These are phyloP conservation scores for Flaveria linearis DNA, from an alignment of 129 eudicot genomes.

Conservation along the genomic window DNA sequence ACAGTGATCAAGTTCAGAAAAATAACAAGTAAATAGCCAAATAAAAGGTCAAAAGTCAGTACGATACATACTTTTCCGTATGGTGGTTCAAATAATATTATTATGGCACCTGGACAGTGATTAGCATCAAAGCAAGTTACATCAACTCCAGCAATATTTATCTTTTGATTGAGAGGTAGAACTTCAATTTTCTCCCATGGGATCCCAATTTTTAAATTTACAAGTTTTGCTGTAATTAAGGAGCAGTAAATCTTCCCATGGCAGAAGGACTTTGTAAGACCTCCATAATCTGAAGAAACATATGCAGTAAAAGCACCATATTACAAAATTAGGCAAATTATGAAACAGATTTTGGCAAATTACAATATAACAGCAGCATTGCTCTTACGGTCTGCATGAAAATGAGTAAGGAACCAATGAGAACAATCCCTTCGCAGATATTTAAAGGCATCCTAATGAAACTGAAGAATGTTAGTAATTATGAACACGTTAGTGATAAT, in stretches of 20 bases:
- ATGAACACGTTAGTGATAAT: neutral
- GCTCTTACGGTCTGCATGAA: conserved; percentile 89
- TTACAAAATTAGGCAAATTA: neutral
- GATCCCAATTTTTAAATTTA: conserved; percentile 79
- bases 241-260: conserved; percentile 90
- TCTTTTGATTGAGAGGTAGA: conserved; percentile 79
- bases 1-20: conserved; percentile 20
- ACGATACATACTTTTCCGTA: conserved; percentile 62
- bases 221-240: conserved; percentile 79
- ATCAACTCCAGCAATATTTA: conserved; percentile 64
- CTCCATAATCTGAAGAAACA: conserved; percentile 75
- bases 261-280: conserved; percentile 81
- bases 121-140: conserved; percentile 98
- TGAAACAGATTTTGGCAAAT: neutral
- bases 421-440: conserved; percentile 80
- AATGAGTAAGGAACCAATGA: conserved; percentile 95
- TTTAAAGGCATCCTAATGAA: conserved; percentile 84
- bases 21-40: neutral
- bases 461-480: conserved; percentile 7
- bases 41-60: neutral
- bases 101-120: conserved; percentile 92
- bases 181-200: conserved; percentile 78
- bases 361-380: neutral
- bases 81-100: conserved; percentile 86
- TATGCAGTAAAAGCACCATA: conserved; percentile 13